Evolutionary conservation across 2,329 filamentous ascomycete species (phyloP).

Genomic region (Cladosporium cucumerinum): DNA sequence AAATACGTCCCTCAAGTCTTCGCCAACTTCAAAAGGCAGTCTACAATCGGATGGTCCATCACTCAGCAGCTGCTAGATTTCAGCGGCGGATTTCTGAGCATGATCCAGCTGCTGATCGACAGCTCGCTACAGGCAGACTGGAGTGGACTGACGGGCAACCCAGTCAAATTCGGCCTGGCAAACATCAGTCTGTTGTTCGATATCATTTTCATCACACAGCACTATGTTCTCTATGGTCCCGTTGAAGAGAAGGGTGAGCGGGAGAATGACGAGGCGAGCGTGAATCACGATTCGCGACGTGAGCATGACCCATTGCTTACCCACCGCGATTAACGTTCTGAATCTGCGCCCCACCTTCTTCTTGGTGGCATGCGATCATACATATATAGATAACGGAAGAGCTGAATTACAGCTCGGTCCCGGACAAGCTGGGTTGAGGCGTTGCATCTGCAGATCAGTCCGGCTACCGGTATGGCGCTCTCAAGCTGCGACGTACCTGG

Average conservation of each 20-base stretch:
- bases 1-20: conserved; percentile 90
- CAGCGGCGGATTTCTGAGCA: conserved; percentile 73
- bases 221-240: conserved; percentile 71
- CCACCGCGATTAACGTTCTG: background rate
- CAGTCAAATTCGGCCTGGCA: conserved; percentile 81
- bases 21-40: conserved; percentile 78
- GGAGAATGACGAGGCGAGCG: background rate
- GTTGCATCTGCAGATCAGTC: background rate
- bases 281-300: background rate
- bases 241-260: conserved; percentile 22
- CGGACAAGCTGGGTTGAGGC: no score
- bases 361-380: background rate
- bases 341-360: background rate
- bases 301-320: conserved; percentile 8
- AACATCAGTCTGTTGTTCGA: conserved; percentile 88
- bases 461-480: background rate
- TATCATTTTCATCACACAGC: conserved; percentile 79
- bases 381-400: background rate
- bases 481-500: background rate
- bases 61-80: conserved; percentile 80
- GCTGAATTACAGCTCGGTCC: no score
- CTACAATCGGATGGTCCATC: conserved; percentile 86
- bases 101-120: conserved; percentile 79
- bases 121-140: conserved; percentile 81
- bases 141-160: conserved; percentile 87